Evolutionary conservation across 345 rosid genomes (phyloP).

Genomic region (Eucalyptus sp.): DNA sequence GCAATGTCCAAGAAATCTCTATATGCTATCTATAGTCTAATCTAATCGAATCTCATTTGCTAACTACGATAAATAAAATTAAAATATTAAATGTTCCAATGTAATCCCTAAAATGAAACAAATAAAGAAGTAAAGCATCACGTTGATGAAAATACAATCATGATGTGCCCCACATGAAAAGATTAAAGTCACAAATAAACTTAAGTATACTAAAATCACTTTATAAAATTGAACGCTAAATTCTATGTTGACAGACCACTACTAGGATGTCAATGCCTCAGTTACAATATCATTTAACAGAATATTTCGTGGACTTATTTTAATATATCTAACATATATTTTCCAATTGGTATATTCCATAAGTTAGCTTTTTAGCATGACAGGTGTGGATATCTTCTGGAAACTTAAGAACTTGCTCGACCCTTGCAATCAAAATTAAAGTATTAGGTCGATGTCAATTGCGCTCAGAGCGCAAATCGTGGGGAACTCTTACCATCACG

Average conservation of each 20-base stretch:
- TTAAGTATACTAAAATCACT: neutral
- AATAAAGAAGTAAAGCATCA: neutral
- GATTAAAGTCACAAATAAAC: neutral
- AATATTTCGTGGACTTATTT: neutral
- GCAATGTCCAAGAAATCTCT: neutral
- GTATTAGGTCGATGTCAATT: neutral
- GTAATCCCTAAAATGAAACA: neutral
- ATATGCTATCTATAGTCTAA: neutral
- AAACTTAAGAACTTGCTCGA: neutral
- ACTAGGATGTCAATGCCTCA: neutral
- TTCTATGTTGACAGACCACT: neutral
- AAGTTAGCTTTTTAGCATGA: neutral
- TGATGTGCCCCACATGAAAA: neutral
- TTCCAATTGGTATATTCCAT: neutral
- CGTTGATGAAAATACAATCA: neutral
- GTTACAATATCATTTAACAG: too few species aligned
- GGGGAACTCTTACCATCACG: neutral
- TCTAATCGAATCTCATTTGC: neutral
- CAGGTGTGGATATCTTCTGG: neutral
- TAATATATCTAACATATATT: neutral
- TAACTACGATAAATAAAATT: neutral
- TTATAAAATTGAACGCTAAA: neutral
- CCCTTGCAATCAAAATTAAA: neutral
- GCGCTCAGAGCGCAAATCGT: neutral
- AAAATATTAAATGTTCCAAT: neutral